Evolutionary conservation across 495 filamentous ascomycete species (phyloP).

Genomic region (Ascodesmis nigricans): DNA sequence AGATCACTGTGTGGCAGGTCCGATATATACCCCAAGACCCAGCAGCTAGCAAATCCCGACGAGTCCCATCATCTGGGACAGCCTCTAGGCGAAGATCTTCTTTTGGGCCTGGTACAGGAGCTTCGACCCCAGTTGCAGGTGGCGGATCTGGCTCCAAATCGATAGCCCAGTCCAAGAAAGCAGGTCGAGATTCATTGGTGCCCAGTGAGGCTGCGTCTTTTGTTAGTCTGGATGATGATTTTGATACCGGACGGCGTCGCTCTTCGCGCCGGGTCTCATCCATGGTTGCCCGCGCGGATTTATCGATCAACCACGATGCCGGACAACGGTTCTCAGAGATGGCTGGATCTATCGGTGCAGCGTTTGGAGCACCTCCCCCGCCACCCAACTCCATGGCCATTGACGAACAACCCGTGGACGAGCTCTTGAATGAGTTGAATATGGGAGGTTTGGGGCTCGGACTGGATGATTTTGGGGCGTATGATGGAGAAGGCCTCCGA

Average conservation of each 20-base stretch:
- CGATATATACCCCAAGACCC: slow-evolving; percentile 21
- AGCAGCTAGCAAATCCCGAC: slow-evolving; percentile 16
- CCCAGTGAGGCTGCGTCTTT: slow-evolving; percentile 28
- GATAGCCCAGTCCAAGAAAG: slow-evolving; percentile 4
- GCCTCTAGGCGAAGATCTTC: slow-evolving; percentile 49
- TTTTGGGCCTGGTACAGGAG: slow-evolving; percentile 54
- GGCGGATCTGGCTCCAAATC: slow-evolving; percentile 23
- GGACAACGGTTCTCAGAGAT: slow-evolving; percentile 56
- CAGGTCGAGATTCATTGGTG: slow-evolving; percentile 15
- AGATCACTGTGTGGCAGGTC: slow-evolving; percentile 21
- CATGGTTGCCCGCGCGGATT: slow-evolving; percentile 68
- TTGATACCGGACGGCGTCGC: slow-evolving; percentile 43
- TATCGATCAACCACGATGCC: slow-evolving; percentile 38
- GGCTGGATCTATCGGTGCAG: slow-evolving; percentile 26
- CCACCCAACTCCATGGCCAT: slow-evolving; percentile 15
- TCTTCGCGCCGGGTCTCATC: slow-evolving; percentile 84
- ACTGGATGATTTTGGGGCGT: slow-evolving; percentile 33
- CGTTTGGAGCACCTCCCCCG: slow-evolving; percentile 19
- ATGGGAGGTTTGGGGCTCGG: slow-evolving; percentile 23
- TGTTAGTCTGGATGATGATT: slow-evolving; percentile 46
- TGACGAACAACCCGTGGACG: slow-evolving; percentile 35
- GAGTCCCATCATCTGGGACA: slow-evolving; percentile 15
- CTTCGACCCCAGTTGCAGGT: slow-evolving; percentile 49
- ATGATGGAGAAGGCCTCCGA: slow-evolving; percentile 46
- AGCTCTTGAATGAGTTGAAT: slow-evolving; percentile 48